Evolutionary conservation across 23 red algal genomes (phyloP), one percentile per base, ranked within the genome.

Genomic region (Gracilaria gracilis): DNA sequence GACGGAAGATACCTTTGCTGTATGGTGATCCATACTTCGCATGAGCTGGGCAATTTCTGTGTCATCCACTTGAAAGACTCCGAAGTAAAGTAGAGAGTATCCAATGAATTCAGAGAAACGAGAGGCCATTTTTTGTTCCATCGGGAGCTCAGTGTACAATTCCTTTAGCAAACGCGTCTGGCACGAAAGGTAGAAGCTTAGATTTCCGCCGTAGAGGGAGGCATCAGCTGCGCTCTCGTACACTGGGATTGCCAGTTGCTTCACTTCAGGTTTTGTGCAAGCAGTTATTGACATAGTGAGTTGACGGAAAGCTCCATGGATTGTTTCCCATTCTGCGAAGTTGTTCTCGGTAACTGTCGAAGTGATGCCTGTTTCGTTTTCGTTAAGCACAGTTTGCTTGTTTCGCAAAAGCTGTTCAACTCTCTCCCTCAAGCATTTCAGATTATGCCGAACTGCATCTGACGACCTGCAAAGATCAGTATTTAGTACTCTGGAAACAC

Each of bases 191-290:
- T 76, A 92, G 48, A 92, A 92, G 50, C 80, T 79, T 16, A 92
- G 47, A 64, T 92, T 92, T 25, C 89, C 89, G 36, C 61, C 79
- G 35, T 82, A 79, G 13, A 92, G 50, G 29, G 79, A 92, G 20
- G 89, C 89, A 77, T 92, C 89, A 33, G 89, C 89, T 75, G 89
- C 89, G 39, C 49, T 78, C 53, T 92, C 89, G 36, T 92, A 92
- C 17, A 92, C 66, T 53, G 55, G n/a, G n/a, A 92, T 74, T 42
- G 89, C 65, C 47, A 92, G 38, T 28, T 27, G 57, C 89, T 79
- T 83, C 42, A 75, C 46, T 21, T 92, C 77, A 20, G 51, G 36
- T 6, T 47, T 59, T 40, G 79, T 69, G n/a, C 79, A 83, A 15
- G 89, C 89, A 53, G 89, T 92, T 9, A 92, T 67, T 34, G 89